Base-by-base conservation (phyloP, 192 early-diverging fungal species). In the Powellomyces hirtus region DNA sequence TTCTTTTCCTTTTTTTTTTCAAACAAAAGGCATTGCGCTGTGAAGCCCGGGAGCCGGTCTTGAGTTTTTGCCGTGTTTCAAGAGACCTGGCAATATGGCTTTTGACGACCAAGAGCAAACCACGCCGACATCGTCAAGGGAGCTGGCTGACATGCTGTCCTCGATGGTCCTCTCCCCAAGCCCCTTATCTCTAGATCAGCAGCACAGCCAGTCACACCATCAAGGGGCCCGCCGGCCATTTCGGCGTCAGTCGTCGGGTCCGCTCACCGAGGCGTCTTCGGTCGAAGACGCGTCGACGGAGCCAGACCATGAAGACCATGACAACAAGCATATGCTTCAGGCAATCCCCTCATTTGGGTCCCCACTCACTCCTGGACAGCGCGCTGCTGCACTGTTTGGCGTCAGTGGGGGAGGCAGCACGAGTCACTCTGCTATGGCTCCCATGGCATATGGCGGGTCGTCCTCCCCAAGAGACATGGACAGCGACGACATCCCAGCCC, bases 61-160 rank as follows among this genome's bases (percentile, higher is more conserved):
- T n/a, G n/a, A n/a, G n/a, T n/a, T n/a, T n/a, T n/a, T n/a, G n/a
- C n/a, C n/a, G n/a, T n/a, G n/a, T n/a, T n/a, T n/a, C n/a, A n/a
- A n/a, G n/a, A n/a, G n/a, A n/a, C n/a, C n/a, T n/a, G n/a, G n/a
- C n/a, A 42, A 42, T 42, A 62, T 62, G 59, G n/a, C 30, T 40
- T 30, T 62, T 38, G 36, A 38, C 22, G 59, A 67, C 34, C 65
- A 67, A 38, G 65, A 67, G 42, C 65, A 67, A 24, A 42, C 65
- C 51, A 33, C 38, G 52, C 65, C 65, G 16, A 42, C 55, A 11
- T 38, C 33, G 22, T 56, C 65, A 7, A 57, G 18, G 13, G 52
- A 67, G 34, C 55, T 67, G 51, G 65, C 53, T 22, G 65, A 67
- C 22, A 22, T 67, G 36, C 33, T 67, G 38, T 55, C 55, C 22